Evolutionary conservation across 495 filamentous ascomycete genomes (phyloP).

Genomic region (Penicillium psychrofluorescens): DNA sequence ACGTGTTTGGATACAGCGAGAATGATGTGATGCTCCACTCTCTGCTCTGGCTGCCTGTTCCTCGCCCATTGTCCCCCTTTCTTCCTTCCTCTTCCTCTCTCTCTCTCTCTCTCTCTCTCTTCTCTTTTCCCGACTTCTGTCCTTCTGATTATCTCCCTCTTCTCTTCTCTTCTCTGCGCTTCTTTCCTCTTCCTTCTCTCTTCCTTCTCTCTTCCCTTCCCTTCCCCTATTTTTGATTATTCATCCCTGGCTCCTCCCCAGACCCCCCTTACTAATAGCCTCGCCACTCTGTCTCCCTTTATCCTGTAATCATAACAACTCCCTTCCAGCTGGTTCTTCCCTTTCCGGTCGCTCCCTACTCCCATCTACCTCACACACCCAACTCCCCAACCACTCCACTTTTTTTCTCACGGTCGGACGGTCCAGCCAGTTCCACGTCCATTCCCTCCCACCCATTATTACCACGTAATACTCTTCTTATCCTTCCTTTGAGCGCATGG

Average conservation of each 20-base stretch:
- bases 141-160: constrained; percentile 1
- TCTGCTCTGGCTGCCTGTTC: too few species aligned
- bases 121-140: constrained; percentile 19
- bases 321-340: too few species aligned
- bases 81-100: not conserved
- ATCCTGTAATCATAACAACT: too few species aligned
- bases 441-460: constrained; percentile 12
- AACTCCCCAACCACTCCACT: not conserved
- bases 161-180: not conserved
- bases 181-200: constrained; percentile 1
- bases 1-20: too few species aligned
- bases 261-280: not conserved
- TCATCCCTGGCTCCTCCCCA: too few species aligned
- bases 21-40: too few species aligned
- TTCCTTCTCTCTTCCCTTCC: constrained; percentile 3
- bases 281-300: not conserved
- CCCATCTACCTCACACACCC: not conserved
- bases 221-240: constrained; percentile 9
- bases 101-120: constrained; percentile 6
- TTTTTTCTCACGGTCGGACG: constrained; percentile 17
- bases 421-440: constrained; percentile 15
- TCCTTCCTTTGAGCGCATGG: constrained; percentile 16
- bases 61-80: not conserved
- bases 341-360: not conserved
- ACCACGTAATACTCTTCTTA: not conserved